A percentile compares a stretch with the other conserved stretches of the same genome.
phyloP scores from a whole-genome alignment of 352 stramenopile genomes.

The Phytophthora chlamydospora region DNA sequence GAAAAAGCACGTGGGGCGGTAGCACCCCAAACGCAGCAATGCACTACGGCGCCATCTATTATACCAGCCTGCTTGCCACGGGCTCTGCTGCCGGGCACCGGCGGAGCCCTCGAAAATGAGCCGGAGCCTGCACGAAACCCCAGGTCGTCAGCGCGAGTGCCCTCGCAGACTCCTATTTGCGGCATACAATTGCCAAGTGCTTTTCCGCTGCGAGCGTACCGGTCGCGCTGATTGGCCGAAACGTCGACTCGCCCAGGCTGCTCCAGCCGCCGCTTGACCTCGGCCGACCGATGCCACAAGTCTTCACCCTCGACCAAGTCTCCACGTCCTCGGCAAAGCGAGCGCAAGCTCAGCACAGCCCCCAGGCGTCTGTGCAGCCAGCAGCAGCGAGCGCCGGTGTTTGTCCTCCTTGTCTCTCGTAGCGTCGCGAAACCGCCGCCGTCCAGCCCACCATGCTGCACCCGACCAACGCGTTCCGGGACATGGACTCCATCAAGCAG shows the following conservation, averaged over 20 bases:
- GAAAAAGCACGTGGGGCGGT: too few species aligned
- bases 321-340: slow-evolving; percentile 26
- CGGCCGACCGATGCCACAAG: slow-evolving; percentile 17
- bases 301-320: slow-evolving; percentile 10
- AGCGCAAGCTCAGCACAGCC: slow-evolving; percentile 40
- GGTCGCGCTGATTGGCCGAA: slow-evolving; percentile 28
- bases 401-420: neutral
- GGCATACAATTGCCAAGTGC: slow-evolving; percentile 23
- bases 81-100: too few species aligned
- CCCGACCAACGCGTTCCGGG: slow-evolving; percentile 61
- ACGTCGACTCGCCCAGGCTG: slow-evolving; percentile 4
- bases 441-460: slow-evolving; percentile 45
- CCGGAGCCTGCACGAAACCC: neutral
- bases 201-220: slow-evolving; percentile 26
- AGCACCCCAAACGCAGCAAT: too few species aligned
- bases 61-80: too few species aligned
- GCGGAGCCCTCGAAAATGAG: neutral
- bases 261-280: slow-evolving; percentile 11
- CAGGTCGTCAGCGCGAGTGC: neutral
- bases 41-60: too few species aligned
- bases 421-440: slow-evolving; percentile 15
- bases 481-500: slow-evolving; percentile 61
- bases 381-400: slow-evolving; percentile 20
- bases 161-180: slow-evolving; percentile 19
- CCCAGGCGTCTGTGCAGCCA: slow-evolving; percentile 26